Percentiles rank a stretch among this genome's conserved stretches.
Evolutionary conservation across 208 protist species (phyloP).

Genomic region (Hexamita inflata): DNA sequence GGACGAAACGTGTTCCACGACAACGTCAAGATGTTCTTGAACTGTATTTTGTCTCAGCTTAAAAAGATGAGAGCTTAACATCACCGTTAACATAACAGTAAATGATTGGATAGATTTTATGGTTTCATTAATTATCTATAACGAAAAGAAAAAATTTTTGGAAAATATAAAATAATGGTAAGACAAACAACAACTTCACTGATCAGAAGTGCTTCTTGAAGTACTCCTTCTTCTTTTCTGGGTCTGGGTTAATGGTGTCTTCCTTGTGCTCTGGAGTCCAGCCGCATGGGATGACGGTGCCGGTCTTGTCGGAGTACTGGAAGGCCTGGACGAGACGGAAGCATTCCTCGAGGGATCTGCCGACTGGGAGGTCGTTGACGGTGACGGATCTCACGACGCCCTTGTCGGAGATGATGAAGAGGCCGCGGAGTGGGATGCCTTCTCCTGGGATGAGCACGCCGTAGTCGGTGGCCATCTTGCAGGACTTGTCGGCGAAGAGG

Average conservation of each 20-base stretch:
- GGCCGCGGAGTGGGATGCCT: slow-evolving; percentile 27
- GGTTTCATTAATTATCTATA: no score
- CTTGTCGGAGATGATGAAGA: slow-evolving; percentile 33
- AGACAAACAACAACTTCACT: no score
- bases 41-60: no score
- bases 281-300: slow-evolving; percentile 52
- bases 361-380: slow-evolving; percentile 79
- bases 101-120: no score
- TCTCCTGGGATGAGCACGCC: slow-evolving; percentile 67
- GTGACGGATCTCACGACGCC: slow-evolving; percentile 41
- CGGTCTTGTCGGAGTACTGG: slow-evolving; percentile 67
- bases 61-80: no score
- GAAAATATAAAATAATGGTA: no score
- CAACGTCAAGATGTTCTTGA: no score
- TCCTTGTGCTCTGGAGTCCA: slow-evolving; percentile 29
- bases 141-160: no score
- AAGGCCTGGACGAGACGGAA: slow-evolving; percentile 78
- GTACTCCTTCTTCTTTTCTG: slow-evolving; percentile 65
- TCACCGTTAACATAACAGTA: no score
- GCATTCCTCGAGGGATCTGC: slow-evolving; percentile 73
- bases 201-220: no score
- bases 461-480: slow-evolving; percentile 68
- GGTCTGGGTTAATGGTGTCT: slow-evolving; percentile 70
- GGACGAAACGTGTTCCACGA: no score
- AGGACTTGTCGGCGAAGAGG: slow-evolving; percentile 76